phyloP scores from a whole-genome alignment of 495 filamentous ascomycete genomes.

The Talaromyces trachyspermus region DNA sequence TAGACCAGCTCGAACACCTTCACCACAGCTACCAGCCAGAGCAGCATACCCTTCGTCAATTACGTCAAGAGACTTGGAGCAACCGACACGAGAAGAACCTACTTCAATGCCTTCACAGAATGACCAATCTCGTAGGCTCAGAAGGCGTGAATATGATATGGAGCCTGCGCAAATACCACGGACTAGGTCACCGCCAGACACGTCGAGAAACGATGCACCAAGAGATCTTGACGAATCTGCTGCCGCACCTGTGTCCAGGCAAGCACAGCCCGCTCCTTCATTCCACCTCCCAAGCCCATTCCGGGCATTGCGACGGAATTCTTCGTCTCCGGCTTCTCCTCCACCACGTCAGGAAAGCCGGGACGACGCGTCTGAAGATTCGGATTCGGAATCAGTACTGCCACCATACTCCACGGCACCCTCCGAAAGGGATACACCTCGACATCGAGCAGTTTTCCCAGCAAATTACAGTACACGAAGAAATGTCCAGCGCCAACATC shows the following conservation, averaged over 20 bases:
- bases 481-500: slow-evolving; percentile 10
- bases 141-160: too few species aligned
- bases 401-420: slow-evolving; percentile 26
- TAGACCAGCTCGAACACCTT: too few species aligned
- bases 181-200: slow-evolving; percentile 9
- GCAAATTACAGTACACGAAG: slow-evolving; percentile 11
- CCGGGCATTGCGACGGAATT: background rate
- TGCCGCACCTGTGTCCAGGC: too few species aligned
- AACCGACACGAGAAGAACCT: too few species aligned
- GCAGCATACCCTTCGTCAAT: too few species aligned
- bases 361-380: background rate
- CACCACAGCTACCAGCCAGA: too few species aligned
- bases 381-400: slow-evolving; percentile 2
- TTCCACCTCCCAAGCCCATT: background rate
- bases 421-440: slow-evolving; percentile 5
- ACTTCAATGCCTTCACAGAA: too few species aligned
- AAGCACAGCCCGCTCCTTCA: background rate
- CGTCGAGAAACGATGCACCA: background rate
- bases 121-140: too few species aligned
- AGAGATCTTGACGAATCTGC: too few species aligned
- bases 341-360: background rate
- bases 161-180: slow-evolving; percentile 11
- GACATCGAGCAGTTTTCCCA: slow-evolving; percentile 17
- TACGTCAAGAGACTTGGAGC: too few species aligned
- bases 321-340: background rate